Evolutionary conservation across 495 filamentous ascomycete species (phyloP).

Genomic region (Aspergillus avenaceus): DNA sequence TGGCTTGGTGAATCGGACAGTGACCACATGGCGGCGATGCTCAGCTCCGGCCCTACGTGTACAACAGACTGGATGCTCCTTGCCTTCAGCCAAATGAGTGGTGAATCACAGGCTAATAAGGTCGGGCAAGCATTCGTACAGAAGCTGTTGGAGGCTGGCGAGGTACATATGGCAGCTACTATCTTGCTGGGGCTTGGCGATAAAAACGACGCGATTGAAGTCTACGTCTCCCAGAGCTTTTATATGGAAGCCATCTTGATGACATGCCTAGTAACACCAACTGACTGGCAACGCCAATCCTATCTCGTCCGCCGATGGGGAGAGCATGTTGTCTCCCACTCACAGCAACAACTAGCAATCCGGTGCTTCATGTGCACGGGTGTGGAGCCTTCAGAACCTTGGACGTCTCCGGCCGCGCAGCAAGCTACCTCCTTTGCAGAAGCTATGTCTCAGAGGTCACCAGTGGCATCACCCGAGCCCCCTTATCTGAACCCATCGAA

Average conservation of each 20-base stretch:
- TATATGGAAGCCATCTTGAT: slow-evolving; percentile 89
- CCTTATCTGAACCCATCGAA: slow-evolving; percentile 24
- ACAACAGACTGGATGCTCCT: slow-evolving; percentile 96
- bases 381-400: slow-evolving; percentile 71
- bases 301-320: slow-evolving; percentile 92
- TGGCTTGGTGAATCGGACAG: slow-evolving; percentile 87
- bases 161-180: slow-evolving; percentile 86
- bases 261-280: slow-evolving; percentile 67
- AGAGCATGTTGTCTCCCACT: slow-evolving; percentile 80
- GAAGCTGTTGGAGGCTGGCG: slow-evolving; percentile 80
- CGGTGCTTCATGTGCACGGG: slow-evolving; percentile 86
- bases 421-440: slow-evolving; percentile 51
- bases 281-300: slow-evolving; percentile 86
- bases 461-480: slow-evolving; percentile 40
- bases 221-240: slow-evolving; percentile 87
- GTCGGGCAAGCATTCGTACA: slow-evolving; percentile 91
- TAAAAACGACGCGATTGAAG: slow-evolving; percentile 89
- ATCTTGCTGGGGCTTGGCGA: slow-evolving; percentile 91
- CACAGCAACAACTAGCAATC: slow-evolving; percentile 85
- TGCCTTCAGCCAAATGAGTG: slow-evolving; percentile 81
- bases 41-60: slow-evolving; percentile 75
- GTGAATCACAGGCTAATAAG: slow-evolving; percentile 77
- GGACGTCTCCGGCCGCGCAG: slow-evolving; percentile 76
- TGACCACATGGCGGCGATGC: slow-evolving; percentile 72
- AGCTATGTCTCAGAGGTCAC: slow-evolving; percentile 34